These are phyloP conservation scores for Spizellomyces sp. DNA, from an alignment of 192 early-diverging fungal species.

Conservation along the genomic window DNA sequence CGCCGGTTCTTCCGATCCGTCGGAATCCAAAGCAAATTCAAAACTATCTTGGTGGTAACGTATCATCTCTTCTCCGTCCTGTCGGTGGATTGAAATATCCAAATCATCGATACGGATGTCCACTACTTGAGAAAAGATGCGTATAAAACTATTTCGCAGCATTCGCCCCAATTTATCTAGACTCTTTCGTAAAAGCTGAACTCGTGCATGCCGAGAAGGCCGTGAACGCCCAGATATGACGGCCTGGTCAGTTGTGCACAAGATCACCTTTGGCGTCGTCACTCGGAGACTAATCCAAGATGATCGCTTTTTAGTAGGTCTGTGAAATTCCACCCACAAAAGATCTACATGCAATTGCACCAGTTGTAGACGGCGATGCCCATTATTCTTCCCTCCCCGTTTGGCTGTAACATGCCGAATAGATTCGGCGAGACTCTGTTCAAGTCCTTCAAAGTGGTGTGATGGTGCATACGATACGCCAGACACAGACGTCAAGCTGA, in stretches of 20 bases:
- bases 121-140: conserved; percentile 12
- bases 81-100: conserved; percentile 3
- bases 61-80: conserved; percentile 8
- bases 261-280: background rate
- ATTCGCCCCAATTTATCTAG: conserved; percentile 6
- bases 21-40: conserved; percentile 1
- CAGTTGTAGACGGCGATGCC: background rate
- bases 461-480: background rate
- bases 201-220: background rate
- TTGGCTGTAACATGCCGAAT: background rate
- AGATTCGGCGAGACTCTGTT: no score
- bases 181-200: background rate
- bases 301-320: background rate
- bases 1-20: background rate
- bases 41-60: conserved; percentile 15
- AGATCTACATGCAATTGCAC: conserved; percentile 8
- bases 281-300: conserved; percentile 22
- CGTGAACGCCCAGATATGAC: background rate
- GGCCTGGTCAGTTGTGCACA: background rate
- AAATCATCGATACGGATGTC: conserved; percentile 23
- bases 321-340: conserved; percentile 22
- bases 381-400: background rate
- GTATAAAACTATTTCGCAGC: conserved; percentile 18
- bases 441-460: no score
- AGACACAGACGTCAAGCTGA: background rate